These are phyloP conservation scores for Epichloe sp. DNA, from an alignment of 2,329 filamentous ascomycete species.

Conservation along the genomic window DNA sequence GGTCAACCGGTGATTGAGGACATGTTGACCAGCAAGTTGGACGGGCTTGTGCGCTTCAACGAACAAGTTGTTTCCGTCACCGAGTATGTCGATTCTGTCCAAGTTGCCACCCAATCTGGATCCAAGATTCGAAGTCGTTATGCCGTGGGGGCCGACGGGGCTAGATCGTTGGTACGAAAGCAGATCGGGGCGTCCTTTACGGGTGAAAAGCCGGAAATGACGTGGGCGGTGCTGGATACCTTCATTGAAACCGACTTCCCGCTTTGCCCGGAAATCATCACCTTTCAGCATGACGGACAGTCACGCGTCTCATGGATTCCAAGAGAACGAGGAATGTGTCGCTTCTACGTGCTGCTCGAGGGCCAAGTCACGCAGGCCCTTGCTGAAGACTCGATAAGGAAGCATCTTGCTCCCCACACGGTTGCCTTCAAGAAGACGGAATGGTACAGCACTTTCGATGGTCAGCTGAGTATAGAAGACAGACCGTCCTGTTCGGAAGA, in stretches of 20 bases:
- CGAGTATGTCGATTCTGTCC: constrained; percentile 39
- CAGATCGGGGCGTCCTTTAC: constrained; percentile 26
- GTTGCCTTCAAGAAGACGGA: constrained; percentile 31
- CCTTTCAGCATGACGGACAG: constrained; percentile 30
- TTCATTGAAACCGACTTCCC: constrained; percentile 38
- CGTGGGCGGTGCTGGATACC: constrained; percentile 34
- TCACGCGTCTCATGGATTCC: constrained; percentile 36
- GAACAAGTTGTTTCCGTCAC: constrained; percentile 32
- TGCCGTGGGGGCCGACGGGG: constrained; percentile 39
- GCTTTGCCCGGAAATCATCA: constrained; percentile 31
- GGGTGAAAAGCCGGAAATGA: constrained; percentile 35
- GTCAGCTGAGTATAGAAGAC: constrained; percentile 17
- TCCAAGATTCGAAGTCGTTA: constrained; percentile 25
- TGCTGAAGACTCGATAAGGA: constrained; percentile 27
- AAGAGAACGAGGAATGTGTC: constrained; percentile 30
- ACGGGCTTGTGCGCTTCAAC: constrained; percentile 21
- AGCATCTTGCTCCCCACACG: constrained; percentile 29
- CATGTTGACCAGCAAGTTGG: constrained; percentile 22
- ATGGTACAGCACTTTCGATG: constrained; percentile 37
- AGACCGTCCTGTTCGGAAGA: neutral
- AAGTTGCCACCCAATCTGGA: constrained; percentile 20
- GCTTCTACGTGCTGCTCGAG: constrained; percentile 34
- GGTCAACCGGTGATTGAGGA: constrained; percentile 33
- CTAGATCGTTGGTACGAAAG: constrained; percentile 32
- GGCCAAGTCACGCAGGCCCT: constrained; percentile 28